Base-by-base conservation (phyloP, 2,329 filamentous ascomycete species). In the Lecanicillium sp. region DNA sequence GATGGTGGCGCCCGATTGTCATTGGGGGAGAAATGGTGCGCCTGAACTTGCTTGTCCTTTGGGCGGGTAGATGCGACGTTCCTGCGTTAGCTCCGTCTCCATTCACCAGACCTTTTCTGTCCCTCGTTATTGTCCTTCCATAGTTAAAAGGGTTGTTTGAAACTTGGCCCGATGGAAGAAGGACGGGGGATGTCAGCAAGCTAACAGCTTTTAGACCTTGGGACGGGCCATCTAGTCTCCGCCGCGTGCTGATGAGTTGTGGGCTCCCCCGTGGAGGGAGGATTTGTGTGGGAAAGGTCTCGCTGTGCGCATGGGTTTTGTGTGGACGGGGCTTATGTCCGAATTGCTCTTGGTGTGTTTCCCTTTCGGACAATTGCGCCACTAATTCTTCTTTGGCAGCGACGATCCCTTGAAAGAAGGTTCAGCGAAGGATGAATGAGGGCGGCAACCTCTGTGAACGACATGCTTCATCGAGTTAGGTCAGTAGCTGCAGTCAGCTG, bases 11-110 rank as follows among this genome's bases (percentile, higher is more conserved):
- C 32, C 20, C 30, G 38, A 43, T 43, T 42, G 38, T 37, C 46
- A 37, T 35, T 32, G 29, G 24, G 39, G 24, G 29, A 19, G 29
- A 27, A 7, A 17, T n/a, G n/a, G 23, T 15, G 15, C 10, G 8
- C 19, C 21, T 29, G 20, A 24, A 14, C 15, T 19, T 21, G 19
- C 20, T 10, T 21, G 35, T 17, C 35, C n/a, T 6, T 15, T 24
- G 3, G 32, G 24, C 46, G 39, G 46, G 33, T 37, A 49, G 46
- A 49, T 42, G 46, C 46, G 39, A 49, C 46, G 46, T 42, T 49
- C 46, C 46, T 49, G 46, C 46, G 26, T 29, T 49, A 49, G 46
- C 33, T 43, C 9, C 20, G n/a, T n/a, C 44, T 33, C 35, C 35
- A 14, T 30, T 24, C 4, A 14, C 24, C 26, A 14, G n/a, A 24